Evolutionary conservation across 129 eudicot species (phyloP).

Genomic region (Artemisia tridentata): DNA sequence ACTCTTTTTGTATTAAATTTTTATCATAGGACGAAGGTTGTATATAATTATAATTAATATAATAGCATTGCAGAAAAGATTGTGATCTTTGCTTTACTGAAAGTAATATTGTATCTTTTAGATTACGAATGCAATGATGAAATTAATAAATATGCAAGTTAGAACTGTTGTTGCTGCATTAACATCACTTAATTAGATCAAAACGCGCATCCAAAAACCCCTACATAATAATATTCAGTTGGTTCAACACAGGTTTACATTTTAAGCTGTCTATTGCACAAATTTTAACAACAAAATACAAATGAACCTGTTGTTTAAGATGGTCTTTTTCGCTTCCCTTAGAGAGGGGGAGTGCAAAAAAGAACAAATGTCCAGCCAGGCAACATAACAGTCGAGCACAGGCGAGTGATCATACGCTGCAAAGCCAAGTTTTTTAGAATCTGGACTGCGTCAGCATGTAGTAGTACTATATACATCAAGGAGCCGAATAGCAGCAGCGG

Average conservation of each 20-base stretch:
- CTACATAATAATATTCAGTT: not conserved
- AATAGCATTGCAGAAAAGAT: conserved; percentile 13
- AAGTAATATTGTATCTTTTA: conserved; percentile 7
- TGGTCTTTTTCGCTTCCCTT: too few relatives aligned
- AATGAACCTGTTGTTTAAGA: not conserved
- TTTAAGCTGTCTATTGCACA: conserved; percentile 7
- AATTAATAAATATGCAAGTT: not conserved
- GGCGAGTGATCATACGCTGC: too few relatives aligned
- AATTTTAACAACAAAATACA: not conserved
- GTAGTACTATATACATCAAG: too few relatives aligned
- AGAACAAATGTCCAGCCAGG: too few relatives aligned
- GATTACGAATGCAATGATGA: conserved; percentile 1
- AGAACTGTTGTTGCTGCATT: too few relatives aligned
- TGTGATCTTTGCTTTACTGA: conserved; percentile 6
- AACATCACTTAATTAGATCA: too few relatives aligned
- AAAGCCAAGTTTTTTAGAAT: too few relatives aligned
- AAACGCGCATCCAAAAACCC: too few relatives aligned
- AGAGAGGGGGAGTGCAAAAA: too few relatives aligned
- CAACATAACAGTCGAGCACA: too few relatives aligned
- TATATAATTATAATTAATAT: conserved; percentile 22
- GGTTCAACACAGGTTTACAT: not conserved
- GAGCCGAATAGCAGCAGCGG: too few relatives aligned
- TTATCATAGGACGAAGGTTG: conserved; percentile 24
- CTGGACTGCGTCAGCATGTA: too few relatives aligned
- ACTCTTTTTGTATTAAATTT: conserved; percentile 14